A percentile compares a stretch with the other conserved stretches of the same genome.
These are phyloP conservation scores for Penicillium cinerascens DNA, from an alignment of 495 filamentous ascomycete genomes.

Conservation along the genomic window DNA sequence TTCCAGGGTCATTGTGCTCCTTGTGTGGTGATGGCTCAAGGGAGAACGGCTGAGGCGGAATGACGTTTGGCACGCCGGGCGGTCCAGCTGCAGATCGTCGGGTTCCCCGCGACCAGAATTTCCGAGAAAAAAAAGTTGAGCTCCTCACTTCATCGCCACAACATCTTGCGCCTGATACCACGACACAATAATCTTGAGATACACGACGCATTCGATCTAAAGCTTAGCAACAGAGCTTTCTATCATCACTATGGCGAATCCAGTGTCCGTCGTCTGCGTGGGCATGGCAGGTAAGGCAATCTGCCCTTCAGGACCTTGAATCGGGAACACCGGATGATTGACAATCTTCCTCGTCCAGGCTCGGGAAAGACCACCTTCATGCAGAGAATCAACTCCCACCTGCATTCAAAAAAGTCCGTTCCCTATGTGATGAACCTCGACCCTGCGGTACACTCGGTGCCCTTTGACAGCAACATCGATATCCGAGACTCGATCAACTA, in stretches of 20 bases:
- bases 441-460: conserved; percentile 88
- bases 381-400: conserved; percentile 90
- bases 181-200: not conserved
- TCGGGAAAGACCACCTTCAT: conserved; percentile 99
- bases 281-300: conserved; percentile 78
- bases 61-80: conserved; percentile 37
- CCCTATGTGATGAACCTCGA: conserved; percentile 98
- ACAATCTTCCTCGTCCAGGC: conserved; percentile 42
- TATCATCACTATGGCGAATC: conserved; percentile 36
- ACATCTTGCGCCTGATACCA: not conserved
- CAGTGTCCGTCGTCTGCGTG: conserved; percentile 84
- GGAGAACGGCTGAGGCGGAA: conserved; percentile 22
- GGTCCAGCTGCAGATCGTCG: conserved; percentile 30
- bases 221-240: not conserved
- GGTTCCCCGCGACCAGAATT: conserved; percentile 35
- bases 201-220: not conserved
- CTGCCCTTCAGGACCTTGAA: not conserved
- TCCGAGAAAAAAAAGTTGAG: conserved; percentile 20
- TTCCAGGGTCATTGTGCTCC: conserved; percentile 47
- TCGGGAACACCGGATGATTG: conserved; percentile 2
- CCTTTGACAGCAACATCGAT: conserved; percentile 98
- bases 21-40: not conserved
- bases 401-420: conserved; percentile 67
- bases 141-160: conserved; percentile 12
- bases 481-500: conserved; percentile 99